Conservation (phyloP, 148 eudicot genomes). For the Rhododendron mucronatum region DNA sequence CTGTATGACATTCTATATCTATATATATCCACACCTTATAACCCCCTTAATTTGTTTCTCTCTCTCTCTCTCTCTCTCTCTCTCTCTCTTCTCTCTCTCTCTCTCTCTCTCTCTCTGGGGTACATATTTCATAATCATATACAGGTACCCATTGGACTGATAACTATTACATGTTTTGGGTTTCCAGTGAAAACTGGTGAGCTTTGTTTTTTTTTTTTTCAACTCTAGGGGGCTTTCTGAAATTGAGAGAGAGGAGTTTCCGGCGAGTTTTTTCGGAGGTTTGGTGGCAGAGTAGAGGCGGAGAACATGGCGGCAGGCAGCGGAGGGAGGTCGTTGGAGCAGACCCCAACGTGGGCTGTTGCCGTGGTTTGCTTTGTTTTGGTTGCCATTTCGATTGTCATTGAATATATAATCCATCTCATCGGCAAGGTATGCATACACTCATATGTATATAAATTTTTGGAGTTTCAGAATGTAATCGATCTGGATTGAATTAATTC, state of each 20-base stretch:
- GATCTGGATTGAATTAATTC: not conserved
- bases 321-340: slow-evolving; percentile 37
- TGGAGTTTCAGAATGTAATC: not conserved
- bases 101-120: no score
- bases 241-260: not conserved
- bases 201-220: not conserved
- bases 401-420: slow-evolving; percentile 45
- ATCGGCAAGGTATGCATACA: slow-evolving; percentile 28
- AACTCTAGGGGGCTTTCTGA: not conserved
- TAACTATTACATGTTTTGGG: not conserved
- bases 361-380: slow-evolving; percentile 41
- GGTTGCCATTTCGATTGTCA: slow-evolving; percentile 36
- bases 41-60: not conserved
- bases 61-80: slow-evolving; percentile 4
- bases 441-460: not conserved
- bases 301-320: slow-evolving; percentile 13
- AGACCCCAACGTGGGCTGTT: slow-evolving; percentile 56
- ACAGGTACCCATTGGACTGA: not conserved
- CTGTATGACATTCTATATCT: not conserved
- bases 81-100: not conserved
- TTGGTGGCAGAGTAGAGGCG: not conserved
- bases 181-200: not conserved
- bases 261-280: not conserved
- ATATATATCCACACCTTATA: not conserved
- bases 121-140: no score